Evolutionary conservation across 139 green algal species (phyloP), one percentile per base, ranked within the genome.

Genomic region (Diplosphaera chodatii): DNA sequence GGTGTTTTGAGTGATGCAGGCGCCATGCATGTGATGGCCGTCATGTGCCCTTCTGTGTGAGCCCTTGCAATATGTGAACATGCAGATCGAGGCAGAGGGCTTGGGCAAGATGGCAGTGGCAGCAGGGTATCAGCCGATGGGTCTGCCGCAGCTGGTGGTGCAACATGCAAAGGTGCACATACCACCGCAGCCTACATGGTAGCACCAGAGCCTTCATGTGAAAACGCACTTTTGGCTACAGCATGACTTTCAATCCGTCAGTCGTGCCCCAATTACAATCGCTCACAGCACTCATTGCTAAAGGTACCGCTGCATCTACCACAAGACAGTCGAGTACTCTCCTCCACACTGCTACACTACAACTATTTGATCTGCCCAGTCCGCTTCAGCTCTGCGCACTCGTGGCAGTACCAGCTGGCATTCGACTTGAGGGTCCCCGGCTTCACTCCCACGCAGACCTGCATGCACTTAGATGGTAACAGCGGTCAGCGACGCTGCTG

Each of bases 391-490:
- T 79, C 73, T 16, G 67, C 64, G 73, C 86, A 91, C 1, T 88
- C 78, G 15, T 76, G 69, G 78, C 86, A 91, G 68, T 83, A 90
- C 86, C 86, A 91, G 59, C 85, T 83, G 37, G 71, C 78, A 59
- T 83, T 83, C 22, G 78, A 75, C 34, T 67, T n/a, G n/a, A n/a
- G 37, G 22, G 65, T 71, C 65, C 83, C 83, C 21, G 76, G 72
- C 28, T 74, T 90, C 0, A 96, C 68, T 2, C 91, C 91, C 32
- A 96, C 87, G 72, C 92, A 97, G 56, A 82, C 48, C 48, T 59
- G 37, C 37, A n/a, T 18, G 48, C 16, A 48, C 13, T 8, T n/a
- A n/a, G n/a, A n/a, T n/a, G n/a, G n/a, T n/a, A 8, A 48, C 48
- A 59, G 3, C 10, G 13, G 48, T 59, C 10, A 59, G 16, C 10